These are phyloP conservation scores for Aureobasidium sp. DNA, from an alignment of 2,329 filamentous ascomycete genomes.

Conservation along the genomic window DNA sequence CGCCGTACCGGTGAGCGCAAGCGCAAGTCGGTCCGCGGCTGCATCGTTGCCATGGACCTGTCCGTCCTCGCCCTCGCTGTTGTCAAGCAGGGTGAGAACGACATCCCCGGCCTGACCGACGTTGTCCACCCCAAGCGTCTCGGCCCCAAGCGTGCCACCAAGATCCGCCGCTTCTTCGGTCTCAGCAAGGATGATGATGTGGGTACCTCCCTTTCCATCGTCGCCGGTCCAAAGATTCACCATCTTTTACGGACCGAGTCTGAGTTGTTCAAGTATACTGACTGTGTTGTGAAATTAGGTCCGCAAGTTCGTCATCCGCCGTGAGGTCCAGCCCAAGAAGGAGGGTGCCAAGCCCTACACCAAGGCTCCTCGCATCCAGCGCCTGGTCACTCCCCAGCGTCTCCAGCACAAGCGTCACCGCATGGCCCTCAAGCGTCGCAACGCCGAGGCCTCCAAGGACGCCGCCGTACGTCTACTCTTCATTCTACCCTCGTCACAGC, in stretches of 20 bases:
- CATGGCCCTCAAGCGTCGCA: conserved; percentile 95
- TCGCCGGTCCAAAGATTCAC: conserved; percentile 42
- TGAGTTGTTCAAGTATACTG: conserved; percentile 24
- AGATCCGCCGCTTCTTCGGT: conserved; percentile 99
- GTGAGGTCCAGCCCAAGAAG: conserved; percentile 92
- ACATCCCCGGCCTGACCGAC: conserved; percentile 95
- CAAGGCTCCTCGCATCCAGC: conserved; percentile 99
- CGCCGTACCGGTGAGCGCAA: conserved; percentile 98
- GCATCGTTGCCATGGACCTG: conserved; percentile 94
- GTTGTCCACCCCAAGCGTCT: conserved; percentile 98
- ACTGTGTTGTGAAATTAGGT: conserved; percentile 49
- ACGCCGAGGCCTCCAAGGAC: conserved; percentile 94
- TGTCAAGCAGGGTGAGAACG: conserved; percentile 94
- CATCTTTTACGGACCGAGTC: conserved; percentile 34
- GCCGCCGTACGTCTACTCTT: conserved; percentile 68
- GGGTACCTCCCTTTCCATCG: conserved; percentile 57
- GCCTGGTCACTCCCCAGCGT: conserved; percentile 97
- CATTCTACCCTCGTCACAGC: background rate
- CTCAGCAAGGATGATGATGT: conserved; percentile 99
- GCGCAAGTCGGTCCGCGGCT: conserved; percentile 97
- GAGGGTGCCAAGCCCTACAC: conserved; percentile 98
- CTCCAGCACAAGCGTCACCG: conserved; percentile 99
- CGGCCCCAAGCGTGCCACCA: conserved; percentile 98
- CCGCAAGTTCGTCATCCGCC: conserved; percentile 99
- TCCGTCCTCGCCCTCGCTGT: conserved; percentile 89